Evolutionary conservation across 257 asterid genomes (phyloP).

Genomic region (Capsicum baccatum): DNA sequence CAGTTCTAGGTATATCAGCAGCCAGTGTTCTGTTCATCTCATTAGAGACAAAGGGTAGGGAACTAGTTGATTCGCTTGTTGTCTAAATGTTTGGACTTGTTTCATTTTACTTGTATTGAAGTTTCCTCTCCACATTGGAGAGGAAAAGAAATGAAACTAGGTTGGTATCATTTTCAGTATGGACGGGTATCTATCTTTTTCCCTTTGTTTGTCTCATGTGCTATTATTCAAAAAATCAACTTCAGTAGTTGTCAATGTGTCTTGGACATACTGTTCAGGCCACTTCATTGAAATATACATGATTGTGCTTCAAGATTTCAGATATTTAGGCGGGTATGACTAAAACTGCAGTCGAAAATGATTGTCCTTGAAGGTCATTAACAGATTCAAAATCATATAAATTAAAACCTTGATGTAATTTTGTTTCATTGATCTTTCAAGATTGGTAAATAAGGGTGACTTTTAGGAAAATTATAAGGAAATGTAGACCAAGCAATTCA

Average conservation of each 20-base stretch:
- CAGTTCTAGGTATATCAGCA: slow-evolving; percentile 33
- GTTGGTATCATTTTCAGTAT: neutral
- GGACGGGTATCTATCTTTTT: no score
- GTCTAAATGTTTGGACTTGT: neutral
- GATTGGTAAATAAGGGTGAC: neutral
- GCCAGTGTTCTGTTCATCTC: slow-evolving; percentile 34
- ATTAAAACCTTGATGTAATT: neutral
- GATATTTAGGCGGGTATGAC: neutral
- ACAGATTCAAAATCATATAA: neutral
- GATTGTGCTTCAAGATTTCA: no score
- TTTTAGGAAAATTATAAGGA: neutral
- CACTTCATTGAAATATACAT: neutral
- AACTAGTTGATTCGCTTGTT: slow-evolving; percentile 28
- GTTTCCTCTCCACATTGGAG: neutral
- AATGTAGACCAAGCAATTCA: neutral
- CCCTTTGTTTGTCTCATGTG: no score
- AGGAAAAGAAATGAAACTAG: neutral
- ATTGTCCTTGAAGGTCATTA: neutral
- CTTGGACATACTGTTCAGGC: neutral
- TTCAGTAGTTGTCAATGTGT: neutral
- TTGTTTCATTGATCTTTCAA: neutral
- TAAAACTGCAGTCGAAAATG: neutral
- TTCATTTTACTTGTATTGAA: no score
- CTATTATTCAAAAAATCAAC: no score
- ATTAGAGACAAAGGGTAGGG: slow-evolving; percentile 42